These are phyloP conservation scores for Linum trigynum DNA, from an alignment of 345 rosid species.

Conservation along the genomic window DNA sequence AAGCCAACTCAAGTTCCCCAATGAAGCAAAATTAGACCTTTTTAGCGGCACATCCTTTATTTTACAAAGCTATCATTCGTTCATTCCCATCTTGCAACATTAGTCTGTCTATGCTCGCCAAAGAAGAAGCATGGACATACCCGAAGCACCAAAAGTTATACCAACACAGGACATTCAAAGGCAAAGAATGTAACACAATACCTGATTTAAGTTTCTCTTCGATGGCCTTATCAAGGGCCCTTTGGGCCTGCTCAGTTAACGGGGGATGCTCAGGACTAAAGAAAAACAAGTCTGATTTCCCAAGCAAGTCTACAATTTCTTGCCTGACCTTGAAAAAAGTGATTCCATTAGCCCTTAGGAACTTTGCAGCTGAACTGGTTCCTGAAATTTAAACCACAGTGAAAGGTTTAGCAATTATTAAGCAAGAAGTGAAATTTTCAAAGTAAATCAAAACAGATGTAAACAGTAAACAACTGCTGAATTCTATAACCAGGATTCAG, in stretches of 20 bases:
- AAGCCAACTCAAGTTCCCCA: too few species aligned
- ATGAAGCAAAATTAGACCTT: background rate
- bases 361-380: constrained; percentile 79
- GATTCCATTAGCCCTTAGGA: constrained; percentile 67
- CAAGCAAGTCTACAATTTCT: constrained; percentile 59
- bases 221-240: constrained; percentile 79
- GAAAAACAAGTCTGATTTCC: constrained; percentile 66
- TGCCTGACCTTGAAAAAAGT: constrained; percentile 65
- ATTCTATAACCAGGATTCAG: too few species aligned
- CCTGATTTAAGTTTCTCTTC: constrained; percentile 85
- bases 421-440: background rate
- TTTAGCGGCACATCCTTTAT: background rate
- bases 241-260: constrained; percentile 70
- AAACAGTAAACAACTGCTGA: background rate
- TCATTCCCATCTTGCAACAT: background rate
- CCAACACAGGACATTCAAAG: background rate
- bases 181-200: constrained; percentile 10
- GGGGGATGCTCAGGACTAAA: constrained; percentile 85
- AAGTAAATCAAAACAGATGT: background rate
- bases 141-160: background rate
- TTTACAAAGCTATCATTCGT: background rate
- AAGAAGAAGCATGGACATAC: background rate
- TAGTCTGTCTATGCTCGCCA: background rate
- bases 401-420: background rate
- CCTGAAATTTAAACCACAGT: constrained; percentile 28